A percentile compares a stretch with the other conserved stretches of the same genome.
These are phyloP conservation scores for Kurtzmaniella quercitrusa DNA, from an alignment of 1,139 yeast genomes.

Conservation along the genomic window DNA sequence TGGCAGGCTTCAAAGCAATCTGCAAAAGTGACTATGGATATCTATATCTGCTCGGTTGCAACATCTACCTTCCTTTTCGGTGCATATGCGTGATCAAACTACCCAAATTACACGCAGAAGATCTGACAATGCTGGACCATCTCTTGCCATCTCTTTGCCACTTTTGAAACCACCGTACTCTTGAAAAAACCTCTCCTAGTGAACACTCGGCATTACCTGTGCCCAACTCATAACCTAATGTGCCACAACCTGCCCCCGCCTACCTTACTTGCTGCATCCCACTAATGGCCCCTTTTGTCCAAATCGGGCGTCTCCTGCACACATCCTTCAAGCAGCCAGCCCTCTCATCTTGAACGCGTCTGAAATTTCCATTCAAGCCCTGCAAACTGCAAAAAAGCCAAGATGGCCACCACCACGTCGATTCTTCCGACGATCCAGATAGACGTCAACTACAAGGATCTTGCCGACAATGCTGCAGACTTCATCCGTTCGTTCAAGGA, in stretches of 20 bases:
- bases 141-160: too few species aligned
- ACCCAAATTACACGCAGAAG: neutral
- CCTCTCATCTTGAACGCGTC: slow-evolving; percentile 1
- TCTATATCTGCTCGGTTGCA: neutral
- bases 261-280: too few species aligned
- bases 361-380: neutral
- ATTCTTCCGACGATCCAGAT: slow-evolving; percentile 54
- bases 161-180: too few species aligned
- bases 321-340: neutral
- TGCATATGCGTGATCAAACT: neutral
- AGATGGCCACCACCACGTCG: slow-evolving; percentile 20
- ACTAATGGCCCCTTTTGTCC: neutral
- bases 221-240: too few species aligned
- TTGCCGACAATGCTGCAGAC: slow-evolving; percentile 49
- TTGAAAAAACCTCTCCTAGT: too few species aligned
- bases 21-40: neutral
- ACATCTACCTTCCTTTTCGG: too few species aligned
- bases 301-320: neutral
- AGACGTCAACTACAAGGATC: slow-evolving; percentile 58
- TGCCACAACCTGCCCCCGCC: too few species aligned
- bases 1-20: too few species aligned
- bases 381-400: neutral
- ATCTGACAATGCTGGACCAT: neutral
- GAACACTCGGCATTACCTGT: too few species aligned
- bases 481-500: slow-evolving; percentile 60